A percentile compares a stretch with the other conserved stretches of the same genome.
Evolutionary conservation across 75 land plant species (phyloP).

Genomic region (Azolla pinnata): DNA sequence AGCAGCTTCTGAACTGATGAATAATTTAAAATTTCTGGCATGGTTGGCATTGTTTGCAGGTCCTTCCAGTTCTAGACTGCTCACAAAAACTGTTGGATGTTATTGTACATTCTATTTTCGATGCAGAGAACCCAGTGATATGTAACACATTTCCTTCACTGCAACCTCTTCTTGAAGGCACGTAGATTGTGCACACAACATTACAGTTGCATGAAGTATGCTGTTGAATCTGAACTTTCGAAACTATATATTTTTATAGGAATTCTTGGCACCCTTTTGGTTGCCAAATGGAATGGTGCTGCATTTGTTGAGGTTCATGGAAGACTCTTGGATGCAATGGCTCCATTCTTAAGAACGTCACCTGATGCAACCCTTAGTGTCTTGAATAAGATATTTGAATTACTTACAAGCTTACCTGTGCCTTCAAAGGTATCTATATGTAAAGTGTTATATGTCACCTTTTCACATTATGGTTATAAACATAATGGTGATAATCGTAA

Average conservation of each 20-base stretch:
- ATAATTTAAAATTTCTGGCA: background rate
- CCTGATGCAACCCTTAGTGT: slow-evolving; percentile 55
- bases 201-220: background rate
- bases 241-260: too few relatives aligned
- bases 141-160: slow-evolving; percentile 39
- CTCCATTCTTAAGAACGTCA: slow-evolving; percentile 62
- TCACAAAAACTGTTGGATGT: slow-evolving; percentile 22
- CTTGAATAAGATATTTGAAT: slow-evolving; percentile 75
- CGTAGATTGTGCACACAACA: background rate
- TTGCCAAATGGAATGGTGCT: slow-evolving; percentile 73
- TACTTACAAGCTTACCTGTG: slow-evolving; percentile 61
- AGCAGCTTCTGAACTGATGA: too few relatives aligned
- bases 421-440: slow-evolving; percentile 40
- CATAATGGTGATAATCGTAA: background rate
- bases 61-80: slow-evolving; percentile 3
- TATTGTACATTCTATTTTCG: slow-evolving; percentile 11
- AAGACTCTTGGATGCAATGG: slow-evolving; percentile 68
- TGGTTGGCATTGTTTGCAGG: background rate
- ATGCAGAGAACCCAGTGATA: slow-evolving; percentile 23
- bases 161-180: background rate
- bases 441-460: background rate
- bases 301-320: slow-evolving; percentile 56
- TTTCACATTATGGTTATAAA: background rate
- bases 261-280: slow-evolving; percentile 51
- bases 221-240: background rate